These are phyloP conservation scores for Curvularia spicifera DNA, from an alignment of 2,329 filamentous ascomycete species.

Conservation along the genomic window DNA sequence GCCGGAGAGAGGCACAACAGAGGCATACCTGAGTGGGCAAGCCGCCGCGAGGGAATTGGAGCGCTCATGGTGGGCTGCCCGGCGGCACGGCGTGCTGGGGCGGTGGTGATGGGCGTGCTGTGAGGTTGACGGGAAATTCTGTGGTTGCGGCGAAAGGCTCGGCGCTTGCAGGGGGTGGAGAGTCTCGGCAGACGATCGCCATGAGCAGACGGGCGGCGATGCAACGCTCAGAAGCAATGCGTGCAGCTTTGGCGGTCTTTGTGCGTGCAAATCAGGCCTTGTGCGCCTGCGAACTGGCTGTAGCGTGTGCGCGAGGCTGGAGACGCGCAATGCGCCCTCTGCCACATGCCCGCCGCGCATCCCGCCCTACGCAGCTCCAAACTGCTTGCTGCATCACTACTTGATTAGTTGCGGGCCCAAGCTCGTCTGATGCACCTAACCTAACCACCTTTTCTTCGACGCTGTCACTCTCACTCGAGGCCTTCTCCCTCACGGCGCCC, in stretches of 20 bases:
- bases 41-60: constrained; percentile 67
- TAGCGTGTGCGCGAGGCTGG: constrained; percentile 6
- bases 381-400: constrained; percentile 28
- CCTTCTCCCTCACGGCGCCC: constrained; percentile 22
- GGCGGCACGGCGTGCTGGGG: constrained; percentile 28
- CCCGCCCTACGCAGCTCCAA: constrained; percentile 16
- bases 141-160: constrained; percentile 18
- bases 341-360: not conserved
- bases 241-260: constrained; percentile 16
- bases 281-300: constrained; percentile 1
- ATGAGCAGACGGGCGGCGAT: constrained; percentile 18
- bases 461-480: constrained; percentile 10
- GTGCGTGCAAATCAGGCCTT: constrained; percentile 1
- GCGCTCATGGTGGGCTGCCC: constrained; percentile 64
- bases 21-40: constrained; percentile 65
- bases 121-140: constrained; percentile 26
- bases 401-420: constrained; percentile 34
- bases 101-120: constrained; percentile 24
- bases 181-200: constrained; percentile 20
- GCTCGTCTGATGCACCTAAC: constrained; percentile 27
- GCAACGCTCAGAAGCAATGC: constrained; percentile 20
- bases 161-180: constrained; percentile 17
- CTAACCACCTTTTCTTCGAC: constrained; percentile 34
- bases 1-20: not conserved
- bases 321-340: constrained; percentile 3